These are phyloP conservation scores for Porcisia hertigi DNA, from an alignment of 208 protist genomes.

Conservation along the genomic window DNA sequence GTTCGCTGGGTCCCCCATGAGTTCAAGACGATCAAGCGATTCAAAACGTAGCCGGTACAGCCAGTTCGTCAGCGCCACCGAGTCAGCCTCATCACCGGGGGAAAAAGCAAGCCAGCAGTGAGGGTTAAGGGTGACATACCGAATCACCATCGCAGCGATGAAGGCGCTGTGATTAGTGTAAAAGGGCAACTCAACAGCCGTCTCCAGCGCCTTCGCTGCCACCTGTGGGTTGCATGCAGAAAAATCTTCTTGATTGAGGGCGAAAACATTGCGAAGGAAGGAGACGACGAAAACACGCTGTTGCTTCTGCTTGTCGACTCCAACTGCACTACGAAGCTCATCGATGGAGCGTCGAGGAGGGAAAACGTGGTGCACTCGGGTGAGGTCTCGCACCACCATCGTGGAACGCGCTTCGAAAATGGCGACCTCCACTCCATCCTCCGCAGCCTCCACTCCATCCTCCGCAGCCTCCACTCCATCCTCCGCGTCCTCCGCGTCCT, in stretches of 20 bases:
- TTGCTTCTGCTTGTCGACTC: constrained; percentile 3
- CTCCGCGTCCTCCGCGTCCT: background rate
- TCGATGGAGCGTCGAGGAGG: constrained; percentile 16
- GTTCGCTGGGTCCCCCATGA: constrained; percentile 11
- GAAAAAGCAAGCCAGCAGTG: constrained; percentile 13
- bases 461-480: background rate
- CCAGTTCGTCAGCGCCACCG: constrained; percentile 15
- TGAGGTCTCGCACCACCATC: background rate
- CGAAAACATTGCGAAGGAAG: constrained; percentile 21
- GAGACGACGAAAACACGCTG: constrained; percentile 15
- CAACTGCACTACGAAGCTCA: constrained; percentile 12
- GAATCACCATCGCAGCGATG: constrained; percentile 15
- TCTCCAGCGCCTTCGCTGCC: constrained; percentile 21
- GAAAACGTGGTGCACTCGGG: background rate
- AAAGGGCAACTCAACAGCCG: constrained; percentile 14
- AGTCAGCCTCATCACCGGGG: constrained; percentile 4
- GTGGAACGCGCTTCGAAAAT: constrained; percentile 24
- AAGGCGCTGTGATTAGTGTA: constrained; percentile 25
- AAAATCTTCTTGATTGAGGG: constrained; percentile 2
- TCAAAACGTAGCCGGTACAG: constrained; percentile 20
- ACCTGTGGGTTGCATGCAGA: constrained; percentile 12
- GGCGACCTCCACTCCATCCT: constrained; percentile 6
- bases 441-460: background rate
- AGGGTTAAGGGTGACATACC: constrained; percentile 18
- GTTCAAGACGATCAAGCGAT: constrained; percentile 17